Percentiles rank a stretch among this genome's conserved stretches.
These are phyloP conservation scores for Paecilomyces sp. DNA, from an alignment of 2,329 filamentous ascomycete genomes.

Conservation along the genomic window DNA sequence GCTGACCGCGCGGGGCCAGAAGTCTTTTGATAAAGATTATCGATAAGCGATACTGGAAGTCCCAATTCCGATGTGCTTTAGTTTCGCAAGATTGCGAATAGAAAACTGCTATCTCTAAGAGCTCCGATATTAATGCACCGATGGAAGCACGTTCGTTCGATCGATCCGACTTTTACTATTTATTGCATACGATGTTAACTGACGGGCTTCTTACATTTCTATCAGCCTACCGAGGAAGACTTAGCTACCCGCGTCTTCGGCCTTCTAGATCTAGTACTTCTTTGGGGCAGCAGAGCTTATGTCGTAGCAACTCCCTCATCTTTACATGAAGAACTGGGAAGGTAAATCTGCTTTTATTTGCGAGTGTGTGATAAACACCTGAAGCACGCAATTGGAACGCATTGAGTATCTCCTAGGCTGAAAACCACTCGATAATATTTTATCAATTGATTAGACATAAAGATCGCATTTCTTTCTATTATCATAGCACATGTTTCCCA, in stretches of 20 bases:
- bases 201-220: neutral
- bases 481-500: neutral
- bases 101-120: neutral
- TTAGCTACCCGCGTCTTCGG: neutral
- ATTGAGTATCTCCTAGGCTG: too few species aligned
- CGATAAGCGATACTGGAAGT: neutral
- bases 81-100: neutral
- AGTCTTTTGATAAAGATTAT: neutral
- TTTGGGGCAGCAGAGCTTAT: too few species aligned
- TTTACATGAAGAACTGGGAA: too few species aligned
- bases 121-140: neutral
- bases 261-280: too few species aligned
- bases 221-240: neutral
- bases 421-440: neutral
- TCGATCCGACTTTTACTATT: neutral
- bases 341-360: too few species aligned
- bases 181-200: neutral
- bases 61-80: neutral
- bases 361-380: neutral
- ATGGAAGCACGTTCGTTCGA: neutral
- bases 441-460: neutral
- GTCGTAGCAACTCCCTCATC: too few species aligned
- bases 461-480: neutral
- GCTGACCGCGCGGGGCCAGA: neutral
- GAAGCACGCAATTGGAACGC: too few species aligned